Percentiles rank a stretch among this genome's conserved stretches.
Evolutionary conservation across 768 basidiomycete genomes (phyloP).

Genomic region (Hypholoma sublateritium): DNA sequence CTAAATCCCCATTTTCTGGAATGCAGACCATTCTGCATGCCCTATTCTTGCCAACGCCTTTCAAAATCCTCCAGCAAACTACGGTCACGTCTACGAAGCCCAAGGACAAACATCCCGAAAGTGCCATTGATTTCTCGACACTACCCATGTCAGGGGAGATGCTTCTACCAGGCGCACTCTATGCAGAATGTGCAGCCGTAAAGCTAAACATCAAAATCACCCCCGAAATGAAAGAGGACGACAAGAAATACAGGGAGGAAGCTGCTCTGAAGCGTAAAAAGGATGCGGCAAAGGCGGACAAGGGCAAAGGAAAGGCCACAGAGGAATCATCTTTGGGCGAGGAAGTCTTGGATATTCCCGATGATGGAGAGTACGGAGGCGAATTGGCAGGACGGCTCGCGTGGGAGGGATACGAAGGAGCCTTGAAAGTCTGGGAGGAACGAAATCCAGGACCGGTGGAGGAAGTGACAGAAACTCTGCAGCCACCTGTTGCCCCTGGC

Average conservation of each 20-base stretch:
- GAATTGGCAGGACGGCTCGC: conserved; percentile 65
- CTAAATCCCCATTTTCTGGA: conserved; percentile 63
- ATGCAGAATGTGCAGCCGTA: conserved; percentile 74
- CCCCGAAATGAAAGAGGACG: conserved; percentile 16
- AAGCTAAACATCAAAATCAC: conserved; percentile 34
- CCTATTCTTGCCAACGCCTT: conserved; percentile 79
- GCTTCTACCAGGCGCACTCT: conserved; percentile 75
- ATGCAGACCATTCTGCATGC: conserved; percentile 82
- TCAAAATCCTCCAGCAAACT: conserved; percentile 49
- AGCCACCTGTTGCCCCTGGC: neutral
- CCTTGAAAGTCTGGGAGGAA: conserved; percentile 67
- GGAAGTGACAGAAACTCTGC: conserved; percentile 4
- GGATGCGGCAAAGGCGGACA: conserved; percentile 4
- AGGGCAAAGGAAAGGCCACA: conserved; percentile 24
- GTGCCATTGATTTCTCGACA: conserved; percentile 14
- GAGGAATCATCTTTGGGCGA: conserved; percentile 26
- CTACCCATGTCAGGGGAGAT: conserved; percentile 52
- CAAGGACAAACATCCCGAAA: conserved; percentile 4
- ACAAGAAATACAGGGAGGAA: conserved; percentile 10
- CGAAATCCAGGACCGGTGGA: conserved; percentile 28
- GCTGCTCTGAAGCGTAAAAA: conserved; percentile 13
- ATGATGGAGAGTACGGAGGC: conserved; percentile 73
- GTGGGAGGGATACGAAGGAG: conserved; percentile 76
- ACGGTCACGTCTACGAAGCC: conserved; percentile 9
- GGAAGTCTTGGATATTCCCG: conserved; percentile 39